These are phyloP conservation scores for Daldinia eschscholtzii DNA, from an alignment of 2,329 filamentous ascomycete genomes.

Conservation along the genomic window DNA sequence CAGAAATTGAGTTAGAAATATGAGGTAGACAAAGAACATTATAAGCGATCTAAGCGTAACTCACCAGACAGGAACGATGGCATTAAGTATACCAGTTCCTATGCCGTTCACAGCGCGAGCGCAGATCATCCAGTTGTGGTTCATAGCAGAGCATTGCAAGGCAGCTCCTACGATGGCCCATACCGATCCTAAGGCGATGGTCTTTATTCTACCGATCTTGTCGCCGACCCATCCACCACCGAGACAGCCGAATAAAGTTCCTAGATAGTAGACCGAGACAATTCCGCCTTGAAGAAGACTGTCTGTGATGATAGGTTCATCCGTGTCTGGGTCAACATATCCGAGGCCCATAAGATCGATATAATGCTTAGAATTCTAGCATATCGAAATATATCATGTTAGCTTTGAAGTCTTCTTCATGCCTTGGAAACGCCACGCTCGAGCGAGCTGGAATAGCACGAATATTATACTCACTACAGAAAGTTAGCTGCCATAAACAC, in stretches of 20 bases:
- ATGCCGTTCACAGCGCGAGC: constrained; percentile 72
- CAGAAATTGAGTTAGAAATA: constrained; percentile 5
- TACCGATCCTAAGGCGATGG: constrained; percentile 69
- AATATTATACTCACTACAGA: not conserved
- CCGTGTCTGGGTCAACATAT: constrained; percentile 63
- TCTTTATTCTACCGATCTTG: constrained; percentile 70
- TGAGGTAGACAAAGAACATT: not conserved
- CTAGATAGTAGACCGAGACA: constrained; percentile 68
- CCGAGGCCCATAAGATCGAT: constrained; percentile 75
- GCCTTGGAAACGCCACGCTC: not conserved
- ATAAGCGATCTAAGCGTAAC: constrained; percentile 2
- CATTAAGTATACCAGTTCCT: constrained; percentile 77
- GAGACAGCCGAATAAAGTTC: constrained; percentile 72
- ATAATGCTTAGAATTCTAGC: constrained; percentile 68
- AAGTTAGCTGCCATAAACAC: not conserved
- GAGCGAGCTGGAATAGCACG: not conserved
- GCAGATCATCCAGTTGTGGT: constrained; percentile 77
- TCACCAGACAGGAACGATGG: constrained; percentile 75
- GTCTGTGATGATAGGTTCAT: constrained; percentile 67
- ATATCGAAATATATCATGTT: not conserved
- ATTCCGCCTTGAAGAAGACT: constrained; percentile 74
- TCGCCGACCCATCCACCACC: constrained; percentile 75
- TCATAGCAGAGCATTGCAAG: constrained; percentile 75
- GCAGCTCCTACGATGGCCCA: constrained; percentile 72
- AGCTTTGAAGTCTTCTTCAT: not conserved